Base-by-base conservation (phyloP, 2,329 filamentous ascomycete species). In the Chaetomiaceae sp. region DNA sequence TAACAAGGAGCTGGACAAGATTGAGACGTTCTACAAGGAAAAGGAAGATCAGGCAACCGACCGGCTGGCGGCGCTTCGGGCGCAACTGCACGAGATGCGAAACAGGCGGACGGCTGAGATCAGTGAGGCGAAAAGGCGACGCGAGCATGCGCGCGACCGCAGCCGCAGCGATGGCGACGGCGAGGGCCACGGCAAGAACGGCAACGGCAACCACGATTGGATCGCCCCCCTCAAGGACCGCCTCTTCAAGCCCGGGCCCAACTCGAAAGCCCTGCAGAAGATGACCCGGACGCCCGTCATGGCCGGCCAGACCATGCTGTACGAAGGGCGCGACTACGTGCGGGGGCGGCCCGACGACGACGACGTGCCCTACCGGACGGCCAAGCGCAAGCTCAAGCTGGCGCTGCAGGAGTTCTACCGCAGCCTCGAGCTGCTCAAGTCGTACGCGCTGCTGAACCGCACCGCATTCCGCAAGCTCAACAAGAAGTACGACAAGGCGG, bases 391-490 rank as follows among this genome's bases (percentile, higher is more conserved):
- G 68, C 74, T 98, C 46, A 97, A 97, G 66, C 70, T 88, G 38
- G 93, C 93, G 0, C 67, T 97, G 40, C 86, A 95, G 59, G 93
- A 97, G 63, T 95, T 89, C 63, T 97, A 98, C 63, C 84, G 91
- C 17, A 85, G 87, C 1, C 74, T 98, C 12, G 93, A 98, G 62
- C 71, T 97, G 37, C 75, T 98, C 49, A 97, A 96, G 68, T 86
- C 88, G 0, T 98, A 95, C 59, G 84, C 89, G 1, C 70, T 95
- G 18, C 73, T 96, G 12, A 98, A 98, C 64, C 79, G 88, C 39
- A 95, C 88, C 0, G 93, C 89, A 0, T 97, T 97, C 61, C 83
- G 90, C 26, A 98, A 98, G 65, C 88, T 98, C 62, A 96, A 95
- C 68, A 98, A 98, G 66, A 98, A 98, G 67, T 97, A 94, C 63